A percentile compares a stretch with the other conserved stretches of the same genome.
Conservation (phyloP, 1,284 basidiomycete genomes). For the Xanthoconium separans region DNA sequence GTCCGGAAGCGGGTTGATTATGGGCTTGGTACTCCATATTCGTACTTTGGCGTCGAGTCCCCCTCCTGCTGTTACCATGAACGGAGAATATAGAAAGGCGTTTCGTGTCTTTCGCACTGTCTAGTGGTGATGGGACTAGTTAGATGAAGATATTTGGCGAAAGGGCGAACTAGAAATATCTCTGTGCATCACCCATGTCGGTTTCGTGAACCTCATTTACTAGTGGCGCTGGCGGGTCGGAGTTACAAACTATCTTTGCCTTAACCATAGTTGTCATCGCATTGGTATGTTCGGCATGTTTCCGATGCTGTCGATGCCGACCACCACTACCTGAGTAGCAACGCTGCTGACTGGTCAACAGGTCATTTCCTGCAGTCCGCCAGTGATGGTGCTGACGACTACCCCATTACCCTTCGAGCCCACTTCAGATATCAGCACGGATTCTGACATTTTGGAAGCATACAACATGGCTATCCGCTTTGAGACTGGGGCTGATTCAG, state of each 20-base stretch:
- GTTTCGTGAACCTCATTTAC: constrained; percentile 56
- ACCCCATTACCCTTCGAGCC: neutral
- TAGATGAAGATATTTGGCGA: too few relatives aligned
- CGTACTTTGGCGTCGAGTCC: constrained; percentile 92
- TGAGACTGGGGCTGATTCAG: neutral
- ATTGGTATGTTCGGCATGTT: too few relatives aligned
- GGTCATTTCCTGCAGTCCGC: too few relatives aligned
- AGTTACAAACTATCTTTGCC: neutral
- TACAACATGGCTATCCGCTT: neutral
- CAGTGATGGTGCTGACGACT: too few relatives aligned
- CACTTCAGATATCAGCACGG: neutral
- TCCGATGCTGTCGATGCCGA: too few relatives aligned
- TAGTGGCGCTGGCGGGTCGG: neutral
- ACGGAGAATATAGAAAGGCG: constrained; percentile 87
- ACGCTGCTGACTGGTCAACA: too few relatives aligned
- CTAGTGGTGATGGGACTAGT: constrained; percentile 9
- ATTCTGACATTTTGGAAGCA: neutral
- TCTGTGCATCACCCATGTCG: constrained; percentile 55
- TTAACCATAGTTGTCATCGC: too few relatives aligned
- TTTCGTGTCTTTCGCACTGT: constrained; percentile 50
- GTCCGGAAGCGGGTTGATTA: constrained; percentile 76
- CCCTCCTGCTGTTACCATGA: constrained; percentile 97
- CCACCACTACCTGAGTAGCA: too few relatives aligned
- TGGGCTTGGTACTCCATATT: constrained; percentile 96
- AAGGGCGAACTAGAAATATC: constrained; percentile 20